Percentiles rank a stretch among this genome's conserved stretches.
Evolutionary conservation across 352 stramenopile genomes (phyloP).

Genomic region (Lagenidium giganteum): DNA sequence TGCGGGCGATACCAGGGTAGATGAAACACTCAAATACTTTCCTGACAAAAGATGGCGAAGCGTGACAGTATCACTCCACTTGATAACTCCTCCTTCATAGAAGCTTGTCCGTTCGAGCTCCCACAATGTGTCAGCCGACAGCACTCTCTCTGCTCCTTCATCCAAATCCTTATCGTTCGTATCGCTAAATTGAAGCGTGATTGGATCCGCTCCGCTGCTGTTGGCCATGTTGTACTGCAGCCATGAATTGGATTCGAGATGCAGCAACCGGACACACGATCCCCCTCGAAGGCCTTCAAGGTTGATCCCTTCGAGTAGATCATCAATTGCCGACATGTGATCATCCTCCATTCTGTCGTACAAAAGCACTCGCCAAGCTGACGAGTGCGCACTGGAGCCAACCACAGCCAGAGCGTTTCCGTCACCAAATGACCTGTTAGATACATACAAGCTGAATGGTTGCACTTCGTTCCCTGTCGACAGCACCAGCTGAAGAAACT

Average conservation of each 20-base stretch:
- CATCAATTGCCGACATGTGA: neutral
- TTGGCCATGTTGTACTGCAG: slow-evolving; percentile 24
- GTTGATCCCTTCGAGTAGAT: slow-evolving; percentile 8
- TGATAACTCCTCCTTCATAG: slow-evolving; percentile 50
- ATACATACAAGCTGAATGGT: slow-evolving; percentile 58
- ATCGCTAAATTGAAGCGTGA: slow-evolving; percentile 43
- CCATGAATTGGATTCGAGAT: slow-evolving; percentile 66
- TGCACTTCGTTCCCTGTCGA: slow-evolving; percentile 39
- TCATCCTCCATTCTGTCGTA: slow-evolving; percentile 35
- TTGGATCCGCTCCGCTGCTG: slow-evolving; percentile 7
- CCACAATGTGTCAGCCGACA: slow-evolving; percentile 57
- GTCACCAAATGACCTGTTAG: slow-evolving; percentile 35
- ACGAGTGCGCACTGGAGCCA: slow-evolving; percentile 49
- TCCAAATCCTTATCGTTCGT: slow-evolving; percentile 27
- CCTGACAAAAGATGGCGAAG: slow-evolving; percentile 53
- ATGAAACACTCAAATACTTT: slow-evolving; percentile 45
- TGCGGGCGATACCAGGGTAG: slow-evolving; percentile 4
- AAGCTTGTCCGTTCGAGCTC: slow-evolving; percentile 42
- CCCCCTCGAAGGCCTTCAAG: slow-evolving; percentile 56
- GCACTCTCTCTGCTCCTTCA: slow-evolving; percentile 15
- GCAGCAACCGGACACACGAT: slow-evolving; percentile 50
- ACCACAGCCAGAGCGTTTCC: slow-evolving; percentile 31
- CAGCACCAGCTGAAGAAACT: slow-evolving; percentile 35
- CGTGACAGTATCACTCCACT: slow-evolving; percentile 41
- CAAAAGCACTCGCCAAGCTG: slow-evolving; percentile 46